Evolutionary conservation across 345 rosid species (phyloP), one percentile per base, ranked within the genome.

Genomic region (Salix caprea): DNA sequence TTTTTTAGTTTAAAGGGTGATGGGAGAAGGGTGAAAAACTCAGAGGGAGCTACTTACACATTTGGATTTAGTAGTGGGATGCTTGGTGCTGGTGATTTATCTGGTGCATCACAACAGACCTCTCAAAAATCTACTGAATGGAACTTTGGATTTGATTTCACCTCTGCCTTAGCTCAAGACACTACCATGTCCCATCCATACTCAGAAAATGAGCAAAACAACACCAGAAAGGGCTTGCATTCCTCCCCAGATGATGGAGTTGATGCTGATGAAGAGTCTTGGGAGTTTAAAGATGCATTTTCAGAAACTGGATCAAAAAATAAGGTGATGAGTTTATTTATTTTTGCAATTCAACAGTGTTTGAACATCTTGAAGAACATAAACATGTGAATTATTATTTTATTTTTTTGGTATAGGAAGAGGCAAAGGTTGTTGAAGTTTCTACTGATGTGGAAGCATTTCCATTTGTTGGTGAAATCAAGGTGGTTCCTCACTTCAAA

Each of bases 201-300:
- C 64, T n/a, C 64, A 9, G 76, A 80, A 70, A 86, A 23, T 56
- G 69, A 70, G 77, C 77, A 24, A 24, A 76, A 85, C 28, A 80
- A 66, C 40, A 76, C 28, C 1, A 65, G 74, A 72, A 81, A 70
- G 30, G 70, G 71, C 26, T 71, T 50, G 13, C 67, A 64, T 74
- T 84, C 77, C 54, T 79, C 81, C 46, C 46, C 78, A 28, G 73
- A 65, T 65, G 73, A 70, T 65, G 81, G 76, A 54, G 39, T 76
- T 76, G 70, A 34, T 74, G 69, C 80, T 77, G 84, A 68, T 34
- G 86, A 76, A 79, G 77, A 78, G 61, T 82, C 80, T 18, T 89
- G 91, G 94, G 85, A 76, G n/a, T 90, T 85, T 74, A 83, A 82
- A 76, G 86, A 82, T 76, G 65, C 84, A 26, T 79, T 77, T 79